Conservation (phyloP, 306 rosid genomes). For the Clitoria ternatea region DNA sequence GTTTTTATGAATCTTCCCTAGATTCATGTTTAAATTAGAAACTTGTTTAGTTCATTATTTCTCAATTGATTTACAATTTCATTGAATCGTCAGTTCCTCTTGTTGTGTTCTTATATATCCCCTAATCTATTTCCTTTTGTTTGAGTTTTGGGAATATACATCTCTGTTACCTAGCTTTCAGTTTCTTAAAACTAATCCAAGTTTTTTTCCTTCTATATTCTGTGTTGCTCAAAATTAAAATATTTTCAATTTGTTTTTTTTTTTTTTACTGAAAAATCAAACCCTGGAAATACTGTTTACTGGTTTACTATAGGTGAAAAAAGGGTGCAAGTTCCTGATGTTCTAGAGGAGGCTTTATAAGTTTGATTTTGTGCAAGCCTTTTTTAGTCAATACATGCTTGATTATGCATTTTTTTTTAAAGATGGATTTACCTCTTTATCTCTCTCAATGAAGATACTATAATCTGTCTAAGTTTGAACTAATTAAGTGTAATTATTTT, state of each 20-base stretch:
- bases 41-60: conserved; percentile 8
- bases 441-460: neutral
- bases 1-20: conserved; percentile 42
- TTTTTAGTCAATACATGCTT: neutral
- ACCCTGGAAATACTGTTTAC: neutral
- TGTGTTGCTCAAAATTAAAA: neutral
- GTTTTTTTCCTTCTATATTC: neutral
- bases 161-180: conserved; percentile 10
- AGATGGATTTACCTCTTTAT: neutral
- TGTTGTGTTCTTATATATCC: conserved; percentile 19
- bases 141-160: conserved; percentile 6
- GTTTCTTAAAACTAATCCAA: neutral
- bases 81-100: neutral
- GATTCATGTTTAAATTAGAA: neutral
- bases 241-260: neutral
- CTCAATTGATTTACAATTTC: conserved; percentile 21
- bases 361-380: neutral
- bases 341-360: neutral
- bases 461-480: neutral
- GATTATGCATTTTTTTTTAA: neutral
- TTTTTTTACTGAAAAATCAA: neutral
- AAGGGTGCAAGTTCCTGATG: neutral
- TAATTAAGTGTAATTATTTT: conserved; percentile 11
- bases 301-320: neutral
- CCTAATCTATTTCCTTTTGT: conserved; percentile 5